These are phyloP conservation scores for Geranium rotundifolium DNA, from an alignment of 345 rosid genomes.

Conservation along the genomic window DNA sequence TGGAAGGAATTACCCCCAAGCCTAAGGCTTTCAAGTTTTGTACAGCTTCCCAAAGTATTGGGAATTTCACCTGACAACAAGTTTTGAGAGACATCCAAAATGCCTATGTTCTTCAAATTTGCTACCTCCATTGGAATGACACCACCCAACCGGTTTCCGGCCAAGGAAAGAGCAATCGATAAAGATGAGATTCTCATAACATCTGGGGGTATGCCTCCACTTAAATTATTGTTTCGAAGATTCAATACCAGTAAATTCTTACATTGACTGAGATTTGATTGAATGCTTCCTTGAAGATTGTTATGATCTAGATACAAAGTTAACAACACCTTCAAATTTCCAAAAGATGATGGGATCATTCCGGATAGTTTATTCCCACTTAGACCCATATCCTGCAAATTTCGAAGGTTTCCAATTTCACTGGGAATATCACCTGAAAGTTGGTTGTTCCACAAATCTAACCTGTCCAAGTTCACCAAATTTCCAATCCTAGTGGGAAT, in stretches of 20 bases:
- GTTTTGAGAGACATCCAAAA: background rate
- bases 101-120: background rate
- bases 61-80: background rate
- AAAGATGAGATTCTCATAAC: background rate
- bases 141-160: background rate
- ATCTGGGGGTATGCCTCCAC: background rate
- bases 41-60: background rate
- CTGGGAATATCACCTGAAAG: slow-evolving; percentile 1
- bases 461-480: background rate
- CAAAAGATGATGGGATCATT: slow-evolving; percentile 8
- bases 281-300: slow-evolving; percentile 13
- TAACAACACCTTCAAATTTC: slow-evolving; percentile 5
- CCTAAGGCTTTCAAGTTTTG: background rate
- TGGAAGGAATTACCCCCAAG: slow-evolving; percentile 1
- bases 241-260: background rate
- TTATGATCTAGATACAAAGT: slow-evolving; percentile 2
- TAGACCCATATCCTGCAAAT: background rate
- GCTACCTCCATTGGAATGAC: background rate
- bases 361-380: slow-evolving; percentile 5
- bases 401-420: background rate
- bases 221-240: background rate
- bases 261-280: slow-evolving; percentile 11
- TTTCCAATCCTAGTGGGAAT: slow-evolving; percentile 13
- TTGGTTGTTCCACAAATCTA: background rate
- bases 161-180: background rate